Percentiles rank a stretch among this genome's conserved stretches.
These are phyloP conservation scores for Suillus tomentosus DNA, from an alignment of 768 basidiomycete species.

Conservation along the genomic window DNA sequence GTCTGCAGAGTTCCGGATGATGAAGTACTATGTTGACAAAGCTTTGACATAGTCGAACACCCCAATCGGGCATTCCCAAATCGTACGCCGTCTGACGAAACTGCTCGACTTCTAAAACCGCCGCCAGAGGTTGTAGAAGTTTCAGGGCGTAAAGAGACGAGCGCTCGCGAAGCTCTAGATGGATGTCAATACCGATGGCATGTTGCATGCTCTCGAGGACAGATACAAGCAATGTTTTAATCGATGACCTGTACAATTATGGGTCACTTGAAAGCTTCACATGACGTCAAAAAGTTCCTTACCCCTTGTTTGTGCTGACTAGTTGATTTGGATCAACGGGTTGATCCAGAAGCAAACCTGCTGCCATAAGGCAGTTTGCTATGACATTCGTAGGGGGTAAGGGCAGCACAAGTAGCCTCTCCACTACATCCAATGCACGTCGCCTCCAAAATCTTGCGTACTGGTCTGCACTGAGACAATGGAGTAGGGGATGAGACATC, in stretches of 20 bases:
- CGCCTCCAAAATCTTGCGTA: constrained; percentile 8
- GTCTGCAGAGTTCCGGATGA: constrained; percentile 4
- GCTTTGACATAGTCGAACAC: constrained; percentile 7
- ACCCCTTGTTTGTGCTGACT: constrained; percentile 11
- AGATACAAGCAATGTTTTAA: constrained; percentile 1
- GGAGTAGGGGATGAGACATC: constrained; percentile 14
- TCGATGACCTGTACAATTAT: background rate
- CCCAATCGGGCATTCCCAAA: constrained; percentile 10
- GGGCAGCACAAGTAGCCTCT: constrained; percentile 6
- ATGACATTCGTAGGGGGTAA: constrained; percentile 11
- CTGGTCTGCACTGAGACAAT: constrained; percentile 7
- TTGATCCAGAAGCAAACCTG: constrained; percentile 12
- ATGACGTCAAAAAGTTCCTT: background rate
- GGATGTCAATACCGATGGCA: background rate
- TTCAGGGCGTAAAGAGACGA: constrained; percentile 10
- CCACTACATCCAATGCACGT: constrained; percentile 10
- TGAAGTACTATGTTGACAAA: constrained; percentile 7
- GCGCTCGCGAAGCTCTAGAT: constrained; percentile 8
- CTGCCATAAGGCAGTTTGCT: constrained; percentile 14
- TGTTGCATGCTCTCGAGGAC: constrained; percentile 12
- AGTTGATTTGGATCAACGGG: constrained; percentile 10
- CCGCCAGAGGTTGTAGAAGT: constrained; percentile 8
- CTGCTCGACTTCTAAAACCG: constrained; percentile 9
- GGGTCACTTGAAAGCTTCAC: background rate
- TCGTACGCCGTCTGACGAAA: constrained; percentile 10